Percentiles rank a stretch among this genome's conserved stretches.
phyloP scores from a whole-genome alignment of 164 flowering plant species.

The Chloranthus sessilifolius region DNA sequence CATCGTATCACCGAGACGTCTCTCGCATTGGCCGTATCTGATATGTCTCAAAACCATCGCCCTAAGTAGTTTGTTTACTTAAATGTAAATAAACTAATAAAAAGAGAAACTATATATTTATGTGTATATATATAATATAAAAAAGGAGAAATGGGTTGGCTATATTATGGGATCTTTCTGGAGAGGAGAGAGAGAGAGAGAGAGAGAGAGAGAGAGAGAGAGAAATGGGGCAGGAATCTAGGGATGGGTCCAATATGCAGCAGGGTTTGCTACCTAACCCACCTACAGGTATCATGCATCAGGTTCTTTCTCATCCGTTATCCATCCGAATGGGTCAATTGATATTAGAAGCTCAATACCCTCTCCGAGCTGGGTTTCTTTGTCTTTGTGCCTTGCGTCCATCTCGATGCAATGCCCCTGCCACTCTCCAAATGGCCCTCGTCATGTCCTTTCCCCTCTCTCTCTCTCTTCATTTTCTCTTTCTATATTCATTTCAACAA shows the following conservation, averaged over 20 bases:
- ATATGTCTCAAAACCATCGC: no score
- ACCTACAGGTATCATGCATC: conserved; percentile 32
- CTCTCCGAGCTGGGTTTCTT: conserved; percentile 15
- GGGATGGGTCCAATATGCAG: conserved; percentile 25
- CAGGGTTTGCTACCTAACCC: conserved; percentile 35
- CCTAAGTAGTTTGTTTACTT: no score
- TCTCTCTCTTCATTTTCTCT: background rate
- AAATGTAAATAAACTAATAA: no score
- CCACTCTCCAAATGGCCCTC: conserved; percentile 12
- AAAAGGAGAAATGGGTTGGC: no score
- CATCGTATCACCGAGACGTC: no score
- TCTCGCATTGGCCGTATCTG: no score
- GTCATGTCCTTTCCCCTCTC: conserved; percentile 10
- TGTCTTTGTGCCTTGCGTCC: conserved; percentile 17
- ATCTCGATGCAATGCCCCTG: conserved; percentile 13
- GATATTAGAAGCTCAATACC: no score
- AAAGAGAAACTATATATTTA: no score
- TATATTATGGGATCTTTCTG: no score
- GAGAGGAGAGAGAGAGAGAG: background rate
- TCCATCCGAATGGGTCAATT: conserved; percentile 11
- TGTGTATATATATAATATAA: no score
- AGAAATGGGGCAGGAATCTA: conserved; percentile 24
- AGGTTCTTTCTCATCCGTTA: conserved; percentile 18
- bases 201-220: conserved; percentile 6
- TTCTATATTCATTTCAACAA: conserved; percentile 10